Percentiles rank a stretch among this genome's conserved stretches.
These are phyloP conservation scores for Penicillium pulvis DNA, from an alignment of 495 filamentous ascomycete species.

Conservation along the genomic window DNA sequence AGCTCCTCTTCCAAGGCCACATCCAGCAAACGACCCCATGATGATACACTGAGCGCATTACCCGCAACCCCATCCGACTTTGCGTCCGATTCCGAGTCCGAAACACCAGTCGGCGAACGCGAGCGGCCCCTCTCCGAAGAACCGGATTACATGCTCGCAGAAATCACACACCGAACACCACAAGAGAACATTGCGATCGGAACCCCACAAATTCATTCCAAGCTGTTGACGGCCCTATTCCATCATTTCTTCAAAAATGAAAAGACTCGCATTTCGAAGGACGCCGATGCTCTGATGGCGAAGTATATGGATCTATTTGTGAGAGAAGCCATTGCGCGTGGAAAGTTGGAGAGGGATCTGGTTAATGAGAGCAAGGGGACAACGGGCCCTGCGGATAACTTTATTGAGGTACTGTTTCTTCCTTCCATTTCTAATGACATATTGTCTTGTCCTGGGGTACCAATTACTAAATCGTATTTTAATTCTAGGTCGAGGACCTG, in stretches of 20 bases:
- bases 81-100: conserved; percentile 28
- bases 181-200: conserved; percentile 36
- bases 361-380: conserved; percentile 40
- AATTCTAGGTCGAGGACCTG: conserved; percentile 61
- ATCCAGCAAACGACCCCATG: conserved; percentile 10
- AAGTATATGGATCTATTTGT: conserved; percentile 94
- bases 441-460: neutral
- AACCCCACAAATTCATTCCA: conserved; percentile 65
- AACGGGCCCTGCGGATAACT: conserved; percentile 50
- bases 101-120: conserved; percentile 17
- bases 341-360: conserved; percentile 63
- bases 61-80: conserved; percentile 20
- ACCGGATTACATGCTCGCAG: conserved; percentile 50
- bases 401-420: conserved; percentile 68
- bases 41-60: conserved; percentile 16
- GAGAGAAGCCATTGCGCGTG: conserved; percentile 83
- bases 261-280: conserved; percentile 72
- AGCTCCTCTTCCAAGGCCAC: conserved; percentile 18
- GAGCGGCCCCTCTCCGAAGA: conserved; percentile 33
- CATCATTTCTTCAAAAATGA: conserved; percentile 74
- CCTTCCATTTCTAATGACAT: too few species aligned
- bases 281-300: conserved; percentile 75
- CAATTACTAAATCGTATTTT: neutral
- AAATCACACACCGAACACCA: conserved; percentile 38
- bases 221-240: conserved; percentile 72